These are phyloP conservation scores for Phytophthora meadii DNA, from an alignment of 352 stramenopile species.

Conservation along the genomic window DNA sequence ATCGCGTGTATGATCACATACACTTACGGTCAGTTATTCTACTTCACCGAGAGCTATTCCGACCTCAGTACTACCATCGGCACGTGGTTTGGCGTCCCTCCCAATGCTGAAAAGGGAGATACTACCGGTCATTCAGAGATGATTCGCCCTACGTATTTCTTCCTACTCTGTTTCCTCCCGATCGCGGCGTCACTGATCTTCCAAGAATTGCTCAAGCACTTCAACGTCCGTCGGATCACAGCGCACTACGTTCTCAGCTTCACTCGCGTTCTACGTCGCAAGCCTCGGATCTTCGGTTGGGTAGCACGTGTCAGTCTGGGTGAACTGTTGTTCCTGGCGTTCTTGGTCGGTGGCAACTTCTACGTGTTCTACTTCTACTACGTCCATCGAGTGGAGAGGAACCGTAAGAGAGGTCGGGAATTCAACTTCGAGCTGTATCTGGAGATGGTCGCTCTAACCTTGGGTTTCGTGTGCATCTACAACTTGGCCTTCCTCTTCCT, in stretches of 20 bases:
- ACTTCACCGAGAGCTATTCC: conserved; percentile 32
- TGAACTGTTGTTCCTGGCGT: conserved; percentile 38
- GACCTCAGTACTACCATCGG: conserved; percentile 24
- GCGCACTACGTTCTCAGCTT: conserved; percentile 39
- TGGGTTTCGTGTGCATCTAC: conserved; percentile 50
- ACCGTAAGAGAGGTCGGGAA: conserved; percentile 4
- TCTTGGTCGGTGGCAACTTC: conserved; percentile 44
- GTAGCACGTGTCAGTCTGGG: conserved; percentile 53
- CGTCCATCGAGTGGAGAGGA: conserved; percentile 4
- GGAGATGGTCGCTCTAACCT: conserved; percentile 35
- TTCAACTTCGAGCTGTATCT: conserved; percentile 37
- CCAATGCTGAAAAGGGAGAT: conserved; percentile 7
- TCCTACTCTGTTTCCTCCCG: conserved; percentile 49
- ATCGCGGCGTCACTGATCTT: conserved; percentile 47
- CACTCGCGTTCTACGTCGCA: conserved; percentile 49
- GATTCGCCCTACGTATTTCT: conserved; percentile 60
- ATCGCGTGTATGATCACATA: conserved; percentile 38
- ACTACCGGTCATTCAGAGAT: conserved; percentile 48
- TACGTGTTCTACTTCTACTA: conserved; percentile 41
- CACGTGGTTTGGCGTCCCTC: conserved; percentile 44
- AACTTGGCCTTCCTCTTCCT: conserved; percentile 66
- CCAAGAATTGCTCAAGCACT: conserved; percentile 45
- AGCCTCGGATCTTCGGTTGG: conserved; percentile 34
- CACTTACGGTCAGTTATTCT: conserved; percentile 39
- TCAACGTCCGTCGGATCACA: conserved; percentile 46